Conservation (phyloP, 768 basidiomycete genomes). For the Nidularia pulvinata region DNA sequence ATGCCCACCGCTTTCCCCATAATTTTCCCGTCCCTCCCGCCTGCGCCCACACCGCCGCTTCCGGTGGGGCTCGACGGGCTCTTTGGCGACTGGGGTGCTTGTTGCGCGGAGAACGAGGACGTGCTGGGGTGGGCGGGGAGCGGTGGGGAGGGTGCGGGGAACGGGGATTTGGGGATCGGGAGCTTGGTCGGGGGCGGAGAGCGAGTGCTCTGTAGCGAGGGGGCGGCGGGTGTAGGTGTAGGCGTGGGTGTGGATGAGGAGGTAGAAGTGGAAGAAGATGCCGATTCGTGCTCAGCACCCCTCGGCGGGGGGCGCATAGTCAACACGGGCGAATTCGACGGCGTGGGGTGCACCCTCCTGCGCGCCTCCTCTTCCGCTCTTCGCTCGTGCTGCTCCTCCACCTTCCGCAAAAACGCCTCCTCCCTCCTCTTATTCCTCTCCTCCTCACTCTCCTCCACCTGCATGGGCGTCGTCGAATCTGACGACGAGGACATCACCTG, state of each 20-base stretch:
- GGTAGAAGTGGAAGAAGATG: no score
- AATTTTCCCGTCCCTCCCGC: conserved; percentile 26
- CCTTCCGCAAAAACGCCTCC: conserved; percentile 17
- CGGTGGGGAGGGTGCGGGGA: conserved; percentile 25
- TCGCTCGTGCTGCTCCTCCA: conserved; percentile 18
- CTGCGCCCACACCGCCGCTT: no score
- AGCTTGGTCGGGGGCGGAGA: no score
- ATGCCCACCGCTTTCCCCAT: conserved; percentile 70
- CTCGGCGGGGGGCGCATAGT: conserved; percentile 18
- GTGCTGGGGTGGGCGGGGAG: conserved; percentile 29
- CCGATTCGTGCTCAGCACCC: not conserved
- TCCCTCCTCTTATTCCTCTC: conserved; percentile 7
- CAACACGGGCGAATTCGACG: conserved; percentile 59
- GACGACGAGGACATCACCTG: no score
- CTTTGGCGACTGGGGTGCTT: conserved; percentile 4
- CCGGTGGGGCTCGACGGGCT: conserved; percentile 9
- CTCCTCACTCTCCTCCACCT: conserved; percentile 1
- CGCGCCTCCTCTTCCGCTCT: conserved; percentile 16
- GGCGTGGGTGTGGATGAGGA: conserved; percentile 6
- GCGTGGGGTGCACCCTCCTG: conserved; percentile 46
- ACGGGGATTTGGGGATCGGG: conserved; percentile 15
- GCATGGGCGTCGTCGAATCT: not conserved
- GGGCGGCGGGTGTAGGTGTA: conserved; percentile 14
- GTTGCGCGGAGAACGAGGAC: conserved; percentile 3
- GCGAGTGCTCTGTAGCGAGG: no score